Evolutionary conservation across 495 filamentous ascomycete species (phyloP), one percentile per base, ranked within the genome.

Genomic region (Lepidopterella palustris): DNA sequence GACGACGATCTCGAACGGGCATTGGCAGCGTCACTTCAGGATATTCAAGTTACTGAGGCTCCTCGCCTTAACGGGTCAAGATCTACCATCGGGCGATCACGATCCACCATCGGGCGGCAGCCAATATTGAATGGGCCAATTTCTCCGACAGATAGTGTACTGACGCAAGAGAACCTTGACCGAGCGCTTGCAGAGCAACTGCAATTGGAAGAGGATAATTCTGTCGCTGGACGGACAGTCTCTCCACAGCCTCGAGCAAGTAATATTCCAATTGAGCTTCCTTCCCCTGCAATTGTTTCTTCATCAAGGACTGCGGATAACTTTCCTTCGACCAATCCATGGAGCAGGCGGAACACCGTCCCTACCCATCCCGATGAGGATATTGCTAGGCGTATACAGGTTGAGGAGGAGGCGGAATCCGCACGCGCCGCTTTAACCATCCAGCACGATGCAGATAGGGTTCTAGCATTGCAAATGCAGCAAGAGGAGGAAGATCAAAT

Each of bases 371-470:
- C 39, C 9, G 54, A 56, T 20, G 28, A 51, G 20, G 11, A 4
- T 31, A 11, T 59, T 4, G 52, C 53, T 31, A 25, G 13, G 39
- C 48, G 10, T 13, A 20, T 53, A 6, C 6, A 20, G 2, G 24
- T 24, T 20, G 13, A 32, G 53, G 9, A 23, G 52, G 29, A 56
- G 42, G 18, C 18, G 13, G 21, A 18, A 35, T 21, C 57, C 31
- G 13, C 28, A 9, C 32, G 45, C 15, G 5, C 53, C 15, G 31
- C 20, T 4, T 48, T 26, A 31, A 3, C 4, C 2, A 26, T 52
- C 27, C 47, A 58, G 35, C 13, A 53, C 28, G 56, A 65, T 20
- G 20, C 45, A 5, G 63, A 65, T 45, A 31, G 25, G 23, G 45
- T 13, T 5, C 20, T 66, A 29, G 63, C 59, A 28, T 32, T 31